A percentile compares a stretch with the other conserved stretches of the same genome.
These are phyloP conservation scores for Ammopiptanthus mongolicus DNA, from an alignment of 306 rosid genomes.

Conservation along the genomic window DNA sequence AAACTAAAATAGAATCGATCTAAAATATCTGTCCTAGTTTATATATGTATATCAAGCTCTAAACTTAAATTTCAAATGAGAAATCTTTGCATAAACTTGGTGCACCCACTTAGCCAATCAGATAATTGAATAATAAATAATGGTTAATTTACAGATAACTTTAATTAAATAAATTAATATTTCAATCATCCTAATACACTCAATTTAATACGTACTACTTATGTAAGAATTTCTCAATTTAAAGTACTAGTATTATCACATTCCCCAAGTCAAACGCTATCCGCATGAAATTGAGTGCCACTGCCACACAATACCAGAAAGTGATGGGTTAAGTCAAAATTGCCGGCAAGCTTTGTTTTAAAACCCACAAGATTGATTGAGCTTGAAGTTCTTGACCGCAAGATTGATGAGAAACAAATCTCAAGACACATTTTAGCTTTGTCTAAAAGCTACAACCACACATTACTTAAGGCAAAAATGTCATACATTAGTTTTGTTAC, in stretches of 20 bases:
- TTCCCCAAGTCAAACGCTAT: neutral
- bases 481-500: too few relatives aligned
- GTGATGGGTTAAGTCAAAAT: neutral
- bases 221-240: too few relatives aligned
- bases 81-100: too few relatives aligned
- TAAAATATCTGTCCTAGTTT: neutral
- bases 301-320: neutral
- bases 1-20: neutral
- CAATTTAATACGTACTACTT: too few relatives aligned
- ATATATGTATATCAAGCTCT: neutral
- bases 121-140: too few relatives aligned
- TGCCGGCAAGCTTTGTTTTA: neutral
- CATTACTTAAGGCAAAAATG: neutral
- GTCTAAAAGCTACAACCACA: constrained; percentile 6
- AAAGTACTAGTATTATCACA: neutral
- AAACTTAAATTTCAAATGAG: neutral
- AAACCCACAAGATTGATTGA: neutral
- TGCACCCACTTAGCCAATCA: too few relatives aligned
- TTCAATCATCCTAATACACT: too few relatives aligned
- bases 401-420: neutral
- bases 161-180: too few relatives aligned
- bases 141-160: too few relatives aligned
- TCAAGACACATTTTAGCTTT: neutral
- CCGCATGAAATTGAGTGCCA: constrained; percentile 3
- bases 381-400: neutral